phyloP scores from a whole-genome alignment of 129 eudicot species.

The Escallonia herrerae region DNA sequence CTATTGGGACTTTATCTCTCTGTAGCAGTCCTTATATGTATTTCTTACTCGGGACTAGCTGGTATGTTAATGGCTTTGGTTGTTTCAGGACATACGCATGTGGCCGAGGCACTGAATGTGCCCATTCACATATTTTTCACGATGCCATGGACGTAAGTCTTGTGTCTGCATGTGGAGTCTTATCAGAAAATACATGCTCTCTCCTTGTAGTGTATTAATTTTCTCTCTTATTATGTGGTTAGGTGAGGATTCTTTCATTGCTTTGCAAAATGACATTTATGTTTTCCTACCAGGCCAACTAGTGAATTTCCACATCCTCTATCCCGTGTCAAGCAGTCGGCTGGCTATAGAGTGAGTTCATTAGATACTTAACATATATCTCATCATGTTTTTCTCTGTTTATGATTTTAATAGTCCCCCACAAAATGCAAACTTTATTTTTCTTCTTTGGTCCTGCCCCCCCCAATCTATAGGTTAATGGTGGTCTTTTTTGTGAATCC shows the following conservation, averaged over 20 bases:
- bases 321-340: slow-evolving; percentile 98
- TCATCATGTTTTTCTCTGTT: not conserved
- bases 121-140: slow-evolving; percentile 95
- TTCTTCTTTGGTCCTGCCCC: not conserved
- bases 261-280: not conserved
- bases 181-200: not conserved
- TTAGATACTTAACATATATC: not conserved
- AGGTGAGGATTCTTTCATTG: slow-evolving; percentile 4
- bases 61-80: not conserved
- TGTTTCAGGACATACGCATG: slow-evolving; percentile 89
- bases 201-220: slow-evolving; percentile 6
- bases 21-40: too few species aligned
- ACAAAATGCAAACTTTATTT: too few species aligned
- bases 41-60: too few species aligned
- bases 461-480: slow-evolving; percentile 5
- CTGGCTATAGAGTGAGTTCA: slow-evolving; percentile 90
- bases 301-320: slow-evolving; percentile 98
- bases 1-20: too few species aligned
- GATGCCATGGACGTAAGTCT: slow-evolving; percentile 99
- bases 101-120: slow-evolving; percentile 86
- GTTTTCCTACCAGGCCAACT: slow-evolving; percentile 76
- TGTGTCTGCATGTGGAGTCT: not conserved
- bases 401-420: not conserved
- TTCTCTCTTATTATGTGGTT: slow-evolving; percentile 1
- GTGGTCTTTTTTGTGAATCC: slow-evolving; percentile 8